Evolutionary conservation across 148 eudicot species (phyloP), one percentile per base, ranked within the genome.

Genomic region (Spergularia marina): DNA sequence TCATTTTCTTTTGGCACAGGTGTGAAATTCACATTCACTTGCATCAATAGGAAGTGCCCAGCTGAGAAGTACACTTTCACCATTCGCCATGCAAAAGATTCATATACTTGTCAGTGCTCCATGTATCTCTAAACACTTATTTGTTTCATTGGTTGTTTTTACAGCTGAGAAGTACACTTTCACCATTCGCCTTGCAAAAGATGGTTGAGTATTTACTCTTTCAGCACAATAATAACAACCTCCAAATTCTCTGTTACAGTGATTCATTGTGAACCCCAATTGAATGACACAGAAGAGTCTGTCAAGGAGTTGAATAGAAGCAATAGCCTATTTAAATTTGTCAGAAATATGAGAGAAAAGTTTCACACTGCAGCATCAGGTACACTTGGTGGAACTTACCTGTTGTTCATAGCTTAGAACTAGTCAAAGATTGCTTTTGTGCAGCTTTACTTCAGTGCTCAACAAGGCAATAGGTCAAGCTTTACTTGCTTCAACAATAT

Each of bases 291-390:
- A 11, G 79, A 81, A 68, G 85, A 84, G 67, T 71, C 86, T 67
- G 77, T 91, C 59, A 72, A 79, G 76, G 91, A 87, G 73, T 78
- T 91, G 57, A 89, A 91, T 79, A 85, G 73, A 76, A 91, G 75
- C 77, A 91, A 91, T 77, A 90, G 83, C 62, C 79, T 91, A 14
- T 91, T 85, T 86, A 83, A 81, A 53, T 92, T 92, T 82, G 99
- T 91, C 65, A 84, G 93, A 83, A 81, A 78, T 53, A 92, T 89
- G 89, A 88, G 98, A 87, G 89, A 78, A 67, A 92, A 87, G 87
- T 96, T 96, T 71, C 92, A 84, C 76, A 85, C 85, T 81, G 86
- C 87, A 62, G 81, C 85, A 62, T 69, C 70, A 73, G 98, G 98
- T 94, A 85, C 54, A 23, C 55, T 69, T 56, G 5, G 41, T 25